Percentiles rank a stretch among this genome's conserved stretches.
phyloP scores from a whole-genome alignment of 768 basidiomycete genomes.

The Suillus subaureus region DNA sequence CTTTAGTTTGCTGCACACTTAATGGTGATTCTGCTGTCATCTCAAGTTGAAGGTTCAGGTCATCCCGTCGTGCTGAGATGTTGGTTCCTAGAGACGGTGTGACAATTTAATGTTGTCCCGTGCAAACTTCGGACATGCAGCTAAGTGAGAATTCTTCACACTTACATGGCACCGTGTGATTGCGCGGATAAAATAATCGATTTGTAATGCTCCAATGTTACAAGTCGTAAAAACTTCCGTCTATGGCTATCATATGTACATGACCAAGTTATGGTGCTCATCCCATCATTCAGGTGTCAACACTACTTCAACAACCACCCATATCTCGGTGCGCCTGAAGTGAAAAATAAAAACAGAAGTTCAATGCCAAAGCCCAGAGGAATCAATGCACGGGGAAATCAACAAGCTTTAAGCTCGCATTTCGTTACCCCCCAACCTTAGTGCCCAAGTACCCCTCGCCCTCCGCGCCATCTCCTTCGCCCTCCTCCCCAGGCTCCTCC shows the following conservation, averaged over 20 bases:
- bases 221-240: not conserved
- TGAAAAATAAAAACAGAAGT: not conserved
- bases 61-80: not conserved
- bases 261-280: not conserved
- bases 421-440: slow-evolving; percentile 23
- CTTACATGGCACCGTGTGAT: not conserved
- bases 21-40: not conserved
- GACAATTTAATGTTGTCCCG: not conserved
- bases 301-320: not conserved
- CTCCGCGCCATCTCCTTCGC: slow-evolving; percentile 29
- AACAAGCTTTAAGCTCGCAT: not conserved
- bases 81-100: not conserved
- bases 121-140: not conserved
- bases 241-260: not conserved
- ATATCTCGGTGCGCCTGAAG: not conserved
- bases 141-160: not conserved
- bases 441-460: slow-evolving; percentile 33
- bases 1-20: not conserved
- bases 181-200: not conserved
- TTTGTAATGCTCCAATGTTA: not conserved
- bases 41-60: not conserved
- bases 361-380: too few species aligned
- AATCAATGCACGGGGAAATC: not conserved
- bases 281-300: not conserved
- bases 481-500: slow-evolving; percentile 24